Evolutionary conservation across 108 stramenopile genomes (phyloP).

Genomic region (Nitzschia sp.): DNA sequence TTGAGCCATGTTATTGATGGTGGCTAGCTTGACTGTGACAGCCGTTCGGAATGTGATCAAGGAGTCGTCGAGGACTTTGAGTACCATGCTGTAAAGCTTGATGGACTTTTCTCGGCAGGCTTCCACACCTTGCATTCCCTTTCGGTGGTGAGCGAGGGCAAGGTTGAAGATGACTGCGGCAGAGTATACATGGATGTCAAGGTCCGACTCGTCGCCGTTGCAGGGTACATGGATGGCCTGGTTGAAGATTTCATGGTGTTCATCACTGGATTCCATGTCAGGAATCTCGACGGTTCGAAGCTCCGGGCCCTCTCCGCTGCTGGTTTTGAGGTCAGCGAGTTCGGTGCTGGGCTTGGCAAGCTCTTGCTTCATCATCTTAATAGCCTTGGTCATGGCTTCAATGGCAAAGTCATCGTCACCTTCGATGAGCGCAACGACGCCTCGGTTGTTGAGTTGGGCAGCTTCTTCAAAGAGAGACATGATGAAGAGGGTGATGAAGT

Average conservation of each 20-base stretch:
- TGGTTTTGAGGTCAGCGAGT: neutral
- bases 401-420: conserved; percentile 5
- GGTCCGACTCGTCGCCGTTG: neutral
- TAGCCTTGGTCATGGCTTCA: neutral
- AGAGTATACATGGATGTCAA: conserved; percentile 24
- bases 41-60: neutral
- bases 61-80: conserved; percentile 16
- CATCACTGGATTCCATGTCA: conserved; percentile 4
- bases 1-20: conserved; percentile 19
- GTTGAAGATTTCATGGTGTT: conserved; percentile 12
- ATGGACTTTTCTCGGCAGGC: conserved; percentile 1
- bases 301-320: neutral
- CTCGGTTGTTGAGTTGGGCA: conserved; percentile 15
- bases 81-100: conserved; percentile 22
- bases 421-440: conserved; percentile 19
- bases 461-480: conserved; percentile 25
- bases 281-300: conserved; percentile 18
- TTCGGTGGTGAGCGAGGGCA: conserved; percentile 23
- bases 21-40: conserved; percentile 17
- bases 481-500: too few species aligned
- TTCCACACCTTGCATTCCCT: neutral
- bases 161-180: conserved; percentile 30
- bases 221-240: conserved; percentile 16
- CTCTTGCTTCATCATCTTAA: conserved; percentile 21
- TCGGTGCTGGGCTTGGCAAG: conserved; percentile 1